Conservation (phyloP, 805 yeast species). For the Kodamaea laetipori region DNA sequence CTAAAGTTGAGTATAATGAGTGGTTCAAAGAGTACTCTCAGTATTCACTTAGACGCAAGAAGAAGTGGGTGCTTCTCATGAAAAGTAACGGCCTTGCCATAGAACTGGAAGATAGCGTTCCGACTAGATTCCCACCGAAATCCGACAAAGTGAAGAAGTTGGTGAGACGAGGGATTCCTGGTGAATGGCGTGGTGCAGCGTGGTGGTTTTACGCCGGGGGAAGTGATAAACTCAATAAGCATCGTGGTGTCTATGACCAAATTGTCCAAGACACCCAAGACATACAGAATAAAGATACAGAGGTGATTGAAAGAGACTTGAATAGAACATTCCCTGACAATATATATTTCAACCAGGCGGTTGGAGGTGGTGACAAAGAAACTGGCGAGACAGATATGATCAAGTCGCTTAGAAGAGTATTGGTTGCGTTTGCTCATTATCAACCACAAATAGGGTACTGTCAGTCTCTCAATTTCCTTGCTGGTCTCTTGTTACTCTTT, state of each 20-base stretch:
- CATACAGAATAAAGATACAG: slow-evolving; percentile 72
- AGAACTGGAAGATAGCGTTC: slow-evolving; percentile 39
- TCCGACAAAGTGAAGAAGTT: slow-evolving; percentile 79
- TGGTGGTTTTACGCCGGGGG: slow-evolving; percentile 97
- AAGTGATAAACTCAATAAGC: slow-evolving; percentile 64
- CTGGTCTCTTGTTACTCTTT: slow-evolving; percentile 81
- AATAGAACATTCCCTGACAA: slow-evolving; percentile 96
- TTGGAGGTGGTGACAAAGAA: slow-evolving; percentile 9
- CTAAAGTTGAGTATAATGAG: slow-evolving; percentile 58
- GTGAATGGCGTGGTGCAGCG: slow-evolving; percentile 96
- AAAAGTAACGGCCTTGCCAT: slow-evolving; percentile 64
- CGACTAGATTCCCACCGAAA: slow-evolving; percentile 72
- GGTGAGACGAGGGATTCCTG: slow-evolving; percentile 90
- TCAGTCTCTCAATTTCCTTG: slow-evolving; percentile 90
- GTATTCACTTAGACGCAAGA: slow-evolving; percentile 63
- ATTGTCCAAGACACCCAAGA: slow-evolving; percentile 60
- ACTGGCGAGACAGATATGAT: slow-evolving; percentile 62
- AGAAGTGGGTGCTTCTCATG: slow-evolving; percentile 75
- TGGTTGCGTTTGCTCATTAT: slow-evolving; percentile 79
- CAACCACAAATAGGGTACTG: slow-evolving; percentile 94
- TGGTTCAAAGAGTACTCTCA: slow-evolving; percentile 77
- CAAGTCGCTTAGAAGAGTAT: slow-evolving; percentile 72
- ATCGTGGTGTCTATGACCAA: slow-evolving; percentile 72
- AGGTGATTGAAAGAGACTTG: slow-evolving; percentile 90
- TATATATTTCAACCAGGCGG: slow-evolving; percentile 62